Conservation (phyloP, 345 rosid species). For the Aurinia saxatilis region DNA sequence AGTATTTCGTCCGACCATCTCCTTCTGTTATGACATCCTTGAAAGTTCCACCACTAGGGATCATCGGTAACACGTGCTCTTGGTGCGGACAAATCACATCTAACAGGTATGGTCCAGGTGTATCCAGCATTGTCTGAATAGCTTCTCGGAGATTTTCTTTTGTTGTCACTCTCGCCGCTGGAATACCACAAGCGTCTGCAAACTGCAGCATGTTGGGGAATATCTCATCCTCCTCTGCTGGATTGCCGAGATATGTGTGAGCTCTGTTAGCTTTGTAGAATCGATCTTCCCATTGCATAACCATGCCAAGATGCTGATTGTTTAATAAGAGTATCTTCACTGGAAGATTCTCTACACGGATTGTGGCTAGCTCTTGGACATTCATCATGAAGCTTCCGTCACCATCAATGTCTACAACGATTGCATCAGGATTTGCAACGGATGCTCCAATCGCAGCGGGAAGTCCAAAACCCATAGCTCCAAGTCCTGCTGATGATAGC, state of each 20-base stretch:
- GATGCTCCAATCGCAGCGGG: slow-evolving; percentile 99
- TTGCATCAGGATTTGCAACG: slow-evolving; percentile 74
- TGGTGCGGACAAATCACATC: slow-evolving; percentile 96
- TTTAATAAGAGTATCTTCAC: slow-evolving; percentile 71
- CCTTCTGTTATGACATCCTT: slow-evolving; percentile 83
- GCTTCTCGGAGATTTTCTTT: slow-evolving; percentile 61
- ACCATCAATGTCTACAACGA: slow-evolving; percentile 92
- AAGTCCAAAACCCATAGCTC: slow-evolving; percentile 98
- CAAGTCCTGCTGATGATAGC: slow-evolving; percentile 87
- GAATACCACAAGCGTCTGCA: slow-evolving; percentile 82
- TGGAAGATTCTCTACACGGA: slow-evolving; percentile 80
- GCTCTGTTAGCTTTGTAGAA: slow-evolving; percentile 94
- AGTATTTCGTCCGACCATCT: slow-evolving; percentile 68
- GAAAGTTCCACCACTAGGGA: slow-evolving; percentile 91
- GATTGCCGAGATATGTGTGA: slow-evolving; percentile 80
- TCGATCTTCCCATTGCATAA: slow-evolving; percentile 90
- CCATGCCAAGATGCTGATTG: slow-evolving; percentile 98
- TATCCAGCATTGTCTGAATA: slow-evolving; percentile 77
- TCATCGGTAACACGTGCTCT: slow-evolving; percentile 97
- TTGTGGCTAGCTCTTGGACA: slow-evolving; percentile 85
- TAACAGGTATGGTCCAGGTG: slow-evolving; percentile 85
- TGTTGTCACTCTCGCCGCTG: slow-evolving; percentile 72
- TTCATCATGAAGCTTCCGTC: slow-evolving; percentile 98
- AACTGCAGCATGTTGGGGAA: slow-evolving; percentile 81
- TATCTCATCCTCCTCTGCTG: slow-evolving; percentile 61